A percentile compares a stretch with the other conserved stretches of the same genome.
Conservation (phyloP, 2,329 filamentous ascomycete species). For the Chaetomium sp. region DNA sequence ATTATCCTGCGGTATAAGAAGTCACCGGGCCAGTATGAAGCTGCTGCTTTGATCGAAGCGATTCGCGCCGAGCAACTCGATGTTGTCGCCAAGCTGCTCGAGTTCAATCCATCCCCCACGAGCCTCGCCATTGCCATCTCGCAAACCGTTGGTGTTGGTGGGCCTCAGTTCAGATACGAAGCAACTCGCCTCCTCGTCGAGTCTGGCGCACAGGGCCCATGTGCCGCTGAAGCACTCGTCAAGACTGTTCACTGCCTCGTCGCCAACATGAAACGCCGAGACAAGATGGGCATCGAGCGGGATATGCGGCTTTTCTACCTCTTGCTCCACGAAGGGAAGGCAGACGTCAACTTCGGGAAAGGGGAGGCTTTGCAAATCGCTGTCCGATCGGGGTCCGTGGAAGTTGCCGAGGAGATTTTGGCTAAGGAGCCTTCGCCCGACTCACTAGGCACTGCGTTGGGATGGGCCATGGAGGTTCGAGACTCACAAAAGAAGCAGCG, state of each 20-base stretch:
- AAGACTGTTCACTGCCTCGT: constrained; percentile 29
- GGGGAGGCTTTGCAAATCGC: constrained; percentile 36
- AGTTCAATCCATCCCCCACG: constrained; percentile 28
- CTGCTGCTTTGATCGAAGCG: constrained; percentile 33
- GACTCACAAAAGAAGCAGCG: constrained; percentile 23
- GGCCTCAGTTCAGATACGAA: constrained; percentile 28
- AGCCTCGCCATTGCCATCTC: constrained; percentile 32
- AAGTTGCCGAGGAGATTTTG: constrained; percentile 33
- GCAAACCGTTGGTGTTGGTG: constrained; percentile 29
- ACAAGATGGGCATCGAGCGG: constrained; percentile 25
- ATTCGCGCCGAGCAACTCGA: constrained; percentile 32
- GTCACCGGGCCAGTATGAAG: constrained; percentile 31
- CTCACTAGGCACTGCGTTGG: constrained; percentile 32
- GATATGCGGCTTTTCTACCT: constrained; percentile 33
- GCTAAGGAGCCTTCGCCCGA: constrained; percentile 30
- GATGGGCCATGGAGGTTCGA: constrained; percentile 31
- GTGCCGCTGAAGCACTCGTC: constrained; percentile 33
- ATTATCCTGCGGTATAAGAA: constrained; percentile 31
- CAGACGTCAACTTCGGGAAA: constrained; percentile 32
- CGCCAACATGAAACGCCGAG: constrained; percentile 13
- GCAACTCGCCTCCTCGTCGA: constrained; percentile 28
- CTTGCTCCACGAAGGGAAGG: constrained; percentile 33
- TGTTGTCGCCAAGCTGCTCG: constrained; percentile 32
- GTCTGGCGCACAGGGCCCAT: constrained; percentile 31
- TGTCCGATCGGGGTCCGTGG: constrained; percentile 26